Evolutionary conservation across 1,284 basidiomycete species (phyloP).

Genomic region (Macrocybe sp.): DNA sequence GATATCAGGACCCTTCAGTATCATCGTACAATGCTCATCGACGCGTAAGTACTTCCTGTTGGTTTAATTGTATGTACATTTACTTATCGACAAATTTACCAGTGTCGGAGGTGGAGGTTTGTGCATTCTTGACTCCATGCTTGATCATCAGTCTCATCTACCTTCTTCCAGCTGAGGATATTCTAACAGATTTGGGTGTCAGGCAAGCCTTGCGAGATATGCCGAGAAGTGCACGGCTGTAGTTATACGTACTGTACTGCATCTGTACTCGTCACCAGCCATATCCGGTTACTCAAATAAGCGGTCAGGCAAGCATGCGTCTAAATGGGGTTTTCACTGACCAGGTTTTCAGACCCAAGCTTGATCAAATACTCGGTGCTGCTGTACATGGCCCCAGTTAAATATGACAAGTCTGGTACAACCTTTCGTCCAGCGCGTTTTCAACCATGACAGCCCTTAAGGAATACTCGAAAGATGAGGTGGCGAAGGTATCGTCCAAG

Average conservation of each 20-base stretch:
- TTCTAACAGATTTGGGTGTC: slow-evolving; percentile 46
- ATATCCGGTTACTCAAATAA: too few relatives aligned
- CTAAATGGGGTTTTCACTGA: too few relatives aligned
- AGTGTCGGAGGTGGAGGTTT: slow-evolving; percentile 27
- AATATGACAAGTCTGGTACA: too few relatives aligned
- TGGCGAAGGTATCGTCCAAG: slow-evolving; percentile 20
- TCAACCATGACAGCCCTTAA: slow-evolving; percentile 15
- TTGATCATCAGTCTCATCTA: not conserved
- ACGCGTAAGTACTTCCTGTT: slow-evolving; percentile 24
- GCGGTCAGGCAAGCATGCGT: too few relatives aligned
- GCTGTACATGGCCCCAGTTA: too few relatives aligned
- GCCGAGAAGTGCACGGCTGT: too few relatives aligned
- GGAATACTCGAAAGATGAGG: slow-evolving; percentile 34
- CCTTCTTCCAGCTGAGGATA: slow-evolving; percentile 32
- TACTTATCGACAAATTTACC: not conserved
- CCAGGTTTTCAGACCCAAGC: too few relatives aligned
- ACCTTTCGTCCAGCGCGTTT: too few relatives aligned
- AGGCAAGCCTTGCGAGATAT: not conserved
- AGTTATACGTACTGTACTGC: too few relatives aligned
- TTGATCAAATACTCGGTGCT: too few relatives aligned
- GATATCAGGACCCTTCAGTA: slow-evolving; percentile 27
- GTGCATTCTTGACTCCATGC: not conserved
- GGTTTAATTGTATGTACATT: too few relatives aligned
- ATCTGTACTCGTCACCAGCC: too few relatives aligned
- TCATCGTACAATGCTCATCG: slow-evolving; percentile 44